Evolutionary conservation across 2,329 filamentous ascomycete genomes (phyloP), one percentile per base, ranked within the genome.

Genomic region (Xylariaceae sp.): DNA sequence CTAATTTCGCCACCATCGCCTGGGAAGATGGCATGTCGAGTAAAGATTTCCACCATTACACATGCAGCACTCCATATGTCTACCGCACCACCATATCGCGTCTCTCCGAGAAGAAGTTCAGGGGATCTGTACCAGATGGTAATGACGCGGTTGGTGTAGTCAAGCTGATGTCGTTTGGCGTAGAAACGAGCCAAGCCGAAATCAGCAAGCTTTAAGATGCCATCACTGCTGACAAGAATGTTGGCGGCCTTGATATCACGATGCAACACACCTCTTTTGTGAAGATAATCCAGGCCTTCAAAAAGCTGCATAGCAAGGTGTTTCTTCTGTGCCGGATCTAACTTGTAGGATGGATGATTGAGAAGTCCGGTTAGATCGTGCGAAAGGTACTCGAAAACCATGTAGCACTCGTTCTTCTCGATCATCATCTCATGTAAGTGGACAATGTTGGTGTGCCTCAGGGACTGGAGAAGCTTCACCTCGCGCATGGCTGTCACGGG

Each of bases 161-260:
- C 92, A 37, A 95, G 79, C 64, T 93, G 88, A 49, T 86, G 83
- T 40, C 86, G 84, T 65, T 98, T 98, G 25, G 90, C 88, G 62
- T 95, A 98, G 67, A 98, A 98, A 29, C 94, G 85, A 11, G 93
- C 93, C 12, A 98, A 79, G 17, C 93, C 93, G 65, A 98, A 98
- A 65, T 98, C 93, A 22, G 93, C 93, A 50, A 95, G 79, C 66
- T 97, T 98, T 45, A 98, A 72, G 46, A 90, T 79, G 5, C 93
- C 93, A 8, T 86, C 83, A 55, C 84, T 94, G 68, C 89, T 95
- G 47, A 98, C 88, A 19, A 98, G 75, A 47, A 97, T 97, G 60
- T 98, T 98, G 46, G 93, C 93, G 2, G 93, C 93, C 68, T 98
- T 98, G 70, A 98, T 97, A 61, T 98, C 93, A 49, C 93, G 86